Base-by-base conservation (phyloP, 768 basidiomycete species). In the Trametes coccinea region DNA sequence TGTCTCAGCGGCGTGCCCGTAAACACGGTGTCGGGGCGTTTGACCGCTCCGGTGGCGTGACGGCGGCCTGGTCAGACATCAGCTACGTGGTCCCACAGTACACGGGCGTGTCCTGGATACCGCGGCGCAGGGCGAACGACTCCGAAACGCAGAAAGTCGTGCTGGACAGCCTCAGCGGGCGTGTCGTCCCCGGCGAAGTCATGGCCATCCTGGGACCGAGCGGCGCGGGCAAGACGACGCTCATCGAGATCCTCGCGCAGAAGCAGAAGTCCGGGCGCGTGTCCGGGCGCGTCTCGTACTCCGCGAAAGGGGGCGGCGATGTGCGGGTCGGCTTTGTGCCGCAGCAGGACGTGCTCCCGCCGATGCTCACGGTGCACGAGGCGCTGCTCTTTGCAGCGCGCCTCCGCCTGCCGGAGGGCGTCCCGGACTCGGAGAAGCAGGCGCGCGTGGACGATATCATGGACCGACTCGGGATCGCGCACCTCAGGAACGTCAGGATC, bases 201-300 rank as follows among this genome's bases (percentile, higher is more conserved):
- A 87, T 93, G 82, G 92, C 91, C n/a, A 85, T 97, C 57, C 82
- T 98, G 3, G 95, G 95, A 0, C 94, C 95, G 0, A 92, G 90
- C 66, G 95, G 94, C 79, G 92, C 93, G 16, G 94, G 94, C 45
- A 96, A 96, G 74, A 93, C 92, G 0, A 94, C 95, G 0, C 78
- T 98, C 40, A 88, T 97, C 16, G 95, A 98, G 69, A 85, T 97
- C 40, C 82, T 98, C 9, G 92, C 94, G 0, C 87, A 89, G 2
- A 95, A 90, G 72, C 77, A 76, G 65, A 98, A 97, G 75, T 80
- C 82, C 0, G 95, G 95, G 0, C 69, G 78, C 2, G 79, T 81
- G 2, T 78, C 84, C 1, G 95, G 95, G 3, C 73, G 73, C 2
- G 88, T 95, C 49, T 70, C 78, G 4, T 88, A 88, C 72, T 80